Conservation (phyloP, 108 stramenopile genomes). For the Nitzschia putrida region DNA sequence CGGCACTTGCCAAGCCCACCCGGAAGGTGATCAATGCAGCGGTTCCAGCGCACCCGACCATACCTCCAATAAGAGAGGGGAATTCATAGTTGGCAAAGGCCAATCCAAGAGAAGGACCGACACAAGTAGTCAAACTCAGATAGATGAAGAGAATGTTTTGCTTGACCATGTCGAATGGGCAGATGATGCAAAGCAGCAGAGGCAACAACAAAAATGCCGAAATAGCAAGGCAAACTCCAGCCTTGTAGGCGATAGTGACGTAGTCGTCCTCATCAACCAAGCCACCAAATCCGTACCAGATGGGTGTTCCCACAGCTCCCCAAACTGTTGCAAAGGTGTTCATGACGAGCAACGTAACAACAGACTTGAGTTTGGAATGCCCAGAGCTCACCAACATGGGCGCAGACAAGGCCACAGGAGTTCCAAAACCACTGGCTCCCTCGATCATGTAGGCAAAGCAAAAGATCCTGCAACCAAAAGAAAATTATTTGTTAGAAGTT, state of each 20-base stretch:
- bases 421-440: slow-evolving; percentile 70
- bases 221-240: slow-evolving; percentile 42
- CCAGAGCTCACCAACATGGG: slow-evolving; percentile 61
- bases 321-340: slow-evolving; percentile 75
- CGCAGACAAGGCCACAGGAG: slow-evolving; percentile 63
- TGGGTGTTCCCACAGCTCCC: slow-evolving; percentile 67
- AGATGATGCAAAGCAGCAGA: slow-evolving; percentile 44
- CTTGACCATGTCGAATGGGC: slow-evolving; percentile 41
- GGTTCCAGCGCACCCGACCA: slow-evolving; percentile 49
- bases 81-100: slow-evolving; percentile 56
- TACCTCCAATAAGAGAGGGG: slow-evolving; percentile 62
- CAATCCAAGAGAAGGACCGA: slow-evolving; percentile 51
- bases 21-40: slow-evolving; percentile 47
- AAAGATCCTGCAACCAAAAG: slow-evolving; percentile 33
- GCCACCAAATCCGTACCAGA: slow-evolving; percentile 63
- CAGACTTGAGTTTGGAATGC: slow-evolving; percentile 51
- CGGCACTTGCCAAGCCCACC: slow-evolving; percentile 30
- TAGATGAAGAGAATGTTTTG: slow-evolving; percentile 52
- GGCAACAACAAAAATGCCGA: slow-evolving; percentile 52
- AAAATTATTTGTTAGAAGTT: neutral
- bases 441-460: slow-evolving; percentile 67
- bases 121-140: slow-evolving; percentile 25
- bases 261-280: slow-evolving; percentile 48
- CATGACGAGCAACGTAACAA: slow-evolving; percentile 54
- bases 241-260: slow-evolving; percentile 44